Evolutionary conservation across 2,329 filamentous ascomycete genomes (phyloP), one percentile per base, ranked within the genome.

Genomic region (Phialophora verrucosa): DNA sequence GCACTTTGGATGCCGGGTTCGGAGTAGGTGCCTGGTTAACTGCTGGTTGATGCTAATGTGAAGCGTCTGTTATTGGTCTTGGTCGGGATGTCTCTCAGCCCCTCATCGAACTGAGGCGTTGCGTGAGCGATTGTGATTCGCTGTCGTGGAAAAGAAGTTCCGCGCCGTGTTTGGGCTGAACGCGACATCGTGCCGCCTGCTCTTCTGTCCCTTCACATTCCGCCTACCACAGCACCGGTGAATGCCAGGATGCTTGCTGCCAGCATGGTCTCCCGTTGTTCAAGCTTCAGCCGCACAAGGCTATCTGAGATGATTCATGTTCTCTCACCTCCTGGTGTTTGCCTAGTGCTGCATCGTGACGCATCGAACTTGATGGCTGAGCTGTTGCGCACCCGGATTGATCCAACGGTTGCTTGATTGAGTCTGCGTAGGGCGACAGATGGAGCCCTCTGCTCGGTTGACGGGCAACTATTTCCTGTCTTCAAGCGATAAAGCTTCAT

Each of bases 281-380:
- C 58, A 56, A 29, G 20, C 47, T 60, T 54, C 58, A 49, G 56
- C 50, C 50, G 58, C 50, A 42, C 53, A 7, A 35, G 47, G 35
- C 55, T 31, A 20, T 54, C 60, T 14, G 27, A 20, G n/a, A 14
- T 49, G 3, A 29, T 50, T 20, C n/a, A 14, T 5, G 7, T 50
- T n/a, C 38, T 14, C 20, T 50, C 57, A 20, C 42, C 14, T 12
- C 7, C 27, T 47, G 12, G 42, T 20, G 25, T 17, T 50, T 27
- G 42, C 57, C 31, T 59, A 42, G n/a, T 14, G 12, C 57, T 59
- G 57, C 42, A 31, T 38, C n/a, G 27, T 59, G 57, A 59, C 42
- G 57, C 57, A 59, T 11, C 20, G 12, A 4, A 20, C n/a, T 11
- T 42, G 29, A 29, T 29, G 31, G 57, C 57, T 59, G 57, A 50